Conservation (phyloP, 331 rosid genomes). For the Ulmus americana region DNA sequence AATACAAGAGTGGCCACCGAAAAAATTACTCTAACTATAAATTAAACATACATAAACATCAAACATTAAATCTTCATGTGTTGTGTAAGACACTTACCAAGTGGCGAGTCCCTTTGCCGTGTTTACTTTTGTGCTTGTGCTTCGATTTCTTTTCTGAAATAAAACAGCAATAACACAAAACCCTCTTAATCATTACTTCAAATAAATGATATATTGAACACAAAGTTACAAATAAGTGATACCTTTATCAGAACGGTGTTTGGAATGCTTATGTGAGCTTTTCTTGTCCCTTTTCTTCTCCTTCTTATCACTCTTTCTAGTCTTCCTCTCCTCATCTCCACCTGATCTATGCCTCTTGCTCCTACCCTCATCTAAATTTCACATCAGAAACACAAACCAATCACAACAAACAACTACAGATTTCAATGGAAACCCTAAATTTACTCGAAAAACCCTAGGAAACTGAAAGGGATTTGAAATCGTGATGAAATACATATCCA, state of each 20-base stretch:
- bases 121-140: slow-evolving; percentile 57
- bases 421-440: neutral
- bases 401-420: neutral
- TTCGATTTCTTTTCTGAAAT: slow-evolving; percentile 64
- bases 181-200: too few species aligned
- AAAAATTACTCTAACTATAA: neutral
- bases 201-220: too few species aligned
- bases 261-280: slow-evolving; percentile 39
- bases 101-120: slow-evolving; percentile 33
- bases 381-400: slow-evolving; percentile 4
- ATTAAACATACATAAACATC: neutral
- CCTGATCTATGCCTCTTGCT: slow-evolving; percentile 57
- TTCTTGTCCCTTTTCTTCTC: slow-evolving; percentile 60
- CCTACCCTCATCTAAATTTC: slow-evolving; percentile 51
- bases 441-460: too few species aligned
- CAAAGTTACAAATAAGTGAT: too few species aligned
- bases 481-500: neutral
- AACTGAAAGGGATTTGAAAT: neutral
- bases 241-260: slow-evolving; percentile 42
- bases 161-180: neutral
- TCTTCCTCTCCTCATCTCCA: slow-evolving; percentile 54
- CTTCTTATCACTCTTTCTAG: slow-evolving; percentile 51
- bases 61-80: neutral
- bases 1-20: neutral
- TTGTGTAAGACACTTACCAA: slow-evolving; percentile 36